Base-by-base conservation (phyloP, 2,329 filamentous ascomycete species). In the Gremmenia infestans region DNA sequence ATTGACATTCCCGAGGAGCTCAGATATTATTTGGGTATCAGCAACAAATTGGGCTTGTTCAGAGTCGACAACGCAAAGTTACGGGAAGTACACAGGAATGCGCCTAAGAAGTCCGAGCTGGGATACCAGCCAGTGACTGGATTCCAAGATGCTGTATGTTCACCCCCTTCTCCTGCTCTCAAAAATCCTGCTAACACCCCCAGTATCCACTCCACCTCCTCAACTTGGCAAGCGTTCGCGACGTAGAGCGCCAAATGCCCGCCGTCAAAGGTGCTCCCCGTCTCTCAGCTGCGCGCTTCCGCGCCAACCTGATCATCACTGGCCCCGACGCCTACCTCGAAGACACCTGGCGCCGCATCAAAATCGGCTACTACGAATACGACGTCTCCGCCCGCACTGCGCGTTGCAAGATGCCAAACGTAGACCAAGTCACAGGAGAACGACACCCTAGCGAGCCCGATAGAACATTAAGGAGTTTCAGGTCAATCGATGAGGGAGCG, bases 161-260 rank as follows among this genome's bases (percentile, higher is more conserved):
- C 8, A 32, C 9, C 8, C 15, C 22, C 37, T 23, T 4, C 22
- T 19, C n/a, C 39, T n/a, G 39, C 8, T 22, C 1, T 32, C 28
- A 3, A 32, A 2, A 32, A 32, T 32, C 28, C 8, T 51, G 19
- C 61, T 66, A 59, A 70, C 39, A 32, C 12, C 17, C n/a, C 42
- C 22, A 87, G 81, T 90, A 88, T 67, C 86, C 88, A 1, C 73
- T 91, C 15, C 84, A 89, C 61, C 72, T 91, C 43, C 72, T 89
- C 51, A 89, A 82, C 62, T 69, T 90, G 17, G 77, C 78, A 47
- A 88, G 83, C 60, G 75, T 90, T 22, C 79, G 80, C 49, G 78
- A 83, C 49, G 76, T 89, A 25, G 81, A 84, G 57, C 71, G 74
- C 2, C 74, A 80, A 48, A 76, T 89, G 7, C 75, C 78, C 1